A percentile compares a stretch with the other conserved stretches of the same genome.
Evolutionary conservation across 805 yeast species (phyloP).

Genomic region (Yarrowia porcina): DNA sequence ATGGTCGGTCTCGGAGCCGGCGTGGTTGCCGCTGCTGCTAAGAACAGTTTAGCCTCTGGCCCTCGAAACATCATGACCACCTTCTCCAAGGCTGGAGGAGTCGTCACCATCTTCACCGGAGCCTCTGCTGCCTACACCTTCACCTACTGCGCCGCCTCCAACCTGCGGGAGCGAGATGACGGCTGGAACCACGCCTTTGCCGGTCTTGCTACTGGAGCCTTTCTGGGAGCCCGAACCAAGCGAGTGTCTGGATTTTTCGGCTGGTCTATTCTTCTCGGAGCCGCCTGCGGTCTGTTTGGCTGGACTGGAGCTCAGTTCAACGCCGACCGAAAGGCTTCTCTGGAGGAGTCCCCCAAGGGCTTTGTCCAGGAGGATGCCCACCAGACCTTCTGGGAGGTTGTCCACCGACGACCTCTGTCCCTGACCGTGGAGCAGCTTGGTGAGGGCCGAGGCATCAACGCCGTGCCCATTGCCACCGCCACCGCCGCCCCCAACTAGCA

Average conservation of each 20-base stretch:
- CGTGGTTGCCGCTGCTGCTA: conserved; percentile 16
- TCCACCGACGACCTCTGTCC: conserved; percentile 75
- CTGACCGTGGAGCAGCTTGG: conserved; percentile 78
- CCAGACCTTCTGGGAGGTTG: conserved; percentile 75
- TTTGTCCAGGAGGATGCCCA: conserved; percentile 44
- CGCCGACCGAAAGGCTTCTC: conserved; percentile 35
- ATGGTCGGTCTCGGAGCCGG: conserved; percentile 16
- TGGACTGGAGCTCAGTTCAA: conserved; percentile 36
- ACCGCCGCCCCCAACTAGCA: conserved; percentile 1
- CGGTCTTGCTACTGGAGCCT: conserved; percentile 47
- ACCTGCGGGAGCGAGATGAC: conserved; percentile 61
- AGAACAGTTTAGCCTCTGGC: conserved; percentile 7
- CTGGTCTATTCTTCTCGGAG: conserved; percentile 45
- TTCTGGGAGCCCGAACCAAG: conserved; percentile 41
- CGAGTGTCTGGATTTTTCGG: conserved; percentile 46
- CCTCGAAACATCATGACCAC: conserved; percentile 23
- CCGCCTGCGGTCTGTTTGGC: conserved; percentile 43
- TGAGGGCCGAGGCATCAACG: conserved; percentile 32
- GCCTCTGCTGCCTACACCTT: conserved; percentile 49
- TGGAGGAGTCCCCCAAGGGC: conserved; percentile 32
- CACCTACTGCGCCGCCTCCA: conserved; percentile 48
- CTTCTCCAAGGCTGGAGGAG: conserved; percentile 26
- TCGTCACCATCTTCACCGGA: conserved; percentile 40
- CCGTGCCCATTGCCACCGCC: conserved; percentile 26
- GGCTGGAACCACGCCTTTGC: conserved; percentile 55